Evolutionary conservation across 2,329 filamentous ascomycete genomes (phyloP).

Genomic region (Stemphylium vesicarium): DNA sequence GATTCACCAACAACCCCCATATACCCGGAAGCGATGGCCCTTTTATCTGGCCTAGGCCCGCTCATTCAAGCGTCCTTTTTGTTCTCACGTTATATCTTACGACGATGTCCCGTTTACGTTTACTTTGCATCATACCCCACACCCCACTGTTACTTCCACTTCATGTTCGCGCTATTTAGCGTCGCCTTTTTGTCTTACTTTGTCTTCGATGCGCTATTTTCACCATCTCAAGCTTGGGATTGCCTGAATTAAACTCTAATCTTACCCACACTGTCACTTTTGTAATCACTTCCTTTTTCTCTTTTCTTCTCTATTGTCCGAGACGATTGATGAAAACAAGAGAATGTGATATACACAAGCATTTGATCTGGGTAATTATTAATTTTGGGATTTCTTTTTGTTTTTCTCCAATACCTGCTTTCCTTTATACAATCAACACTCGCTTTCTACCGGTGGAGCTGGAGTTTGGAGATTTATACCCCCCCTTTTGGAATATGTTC

Average conservation of each 20-base stretch:
- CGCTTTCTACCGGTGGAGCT: slow-evolving; percentile 41
- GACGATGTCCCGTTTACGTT: slow-evolving; percentile 25
- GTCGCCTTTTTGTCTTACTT: slow-evolving; percentile 11
- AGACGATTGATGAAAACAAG: slow-evolving; percentile 37
- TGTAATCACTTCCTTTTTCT: slow-evolving; percentile 31
- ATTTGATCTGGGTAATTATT: slow-evolving; percentile 5
- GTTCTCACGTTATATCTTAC: slow-evolving; percentile 24
- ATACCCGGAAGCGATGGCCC: slow-evolving; percentile 21
- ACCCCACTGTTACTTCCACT: slow-evolving; percentile 2
- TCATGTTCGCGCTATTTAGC: not conserved
- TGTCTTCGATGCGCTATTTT: not conserved
- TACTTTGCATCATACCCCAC: slow-evolving; percentile 10
- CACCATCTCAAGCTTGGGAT: slow-evolving; percentile 20
- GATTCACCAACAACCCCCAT: slow-evolving; percentile 22
- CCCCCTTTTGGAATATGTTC: slow-evolving; percentile 13
- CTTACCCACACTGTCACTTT: slow-evolving; percentile 16
- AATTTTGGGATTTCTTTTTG: not conserved
- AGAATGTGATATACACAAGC: slow-evolving; percentile 7
- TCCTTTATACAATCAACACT: slow-evolving; percentile 3
- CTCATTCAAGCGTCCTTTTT: slow-evolving; percentile 13
- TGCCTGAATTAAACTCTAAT: not conserved
- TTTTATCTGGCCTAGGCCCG: slow-evolving; percentile 17
- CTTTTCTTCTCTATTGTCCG: slow-evolving; percentile 29
- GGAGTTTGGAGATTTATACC: slow-evolving; percentile 49
- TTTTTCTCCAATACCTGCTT: not conserved